Evolutionary conservation across 176 grass and related monocot species (phyloP), one percentile per base, ranked within the genome.

Genomic region (Themeda triandra): DNA sequence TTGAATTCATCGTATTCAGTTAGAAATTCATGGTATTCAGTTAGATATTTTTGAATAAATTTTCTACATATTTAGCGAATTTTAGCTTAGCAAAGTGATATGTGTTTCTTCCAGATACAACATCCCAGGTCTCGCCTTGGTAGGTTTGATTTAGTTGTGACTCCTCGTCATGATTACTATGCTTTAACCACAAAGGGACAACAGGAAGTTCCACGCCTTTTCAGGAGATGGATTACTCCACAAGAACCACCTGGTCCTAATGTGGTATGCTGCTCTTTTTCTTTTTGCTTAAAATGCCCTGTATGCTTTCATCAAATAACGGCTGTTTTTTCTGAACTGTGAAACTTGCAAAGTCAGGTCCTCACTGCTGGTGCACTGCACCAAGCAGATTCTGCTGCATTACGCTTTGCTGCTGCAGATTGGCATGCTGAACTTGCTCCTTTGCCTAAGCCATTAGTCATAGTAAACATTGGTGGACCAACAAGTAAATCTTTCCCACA

Each of bases 391-490:
- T 91, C 93, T 71, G 77, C 85, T 91, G 69, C 93, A 60, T 82
- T 95, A 76, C 89, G 81, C 46, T 60, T 87, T 83, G 96, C 96
- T 79, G 89, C 96, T 84, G 78, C 54, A 45, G 78, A 79, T 8
- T 95, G 93, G 93, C 93, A 94, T 76, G 88, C 88, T 88, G 91
- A 92, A 87, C 89, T 98, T 66, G 96, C 85, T 76, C 71, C 88
- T 80, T 87, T 93, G 53, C 89, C 89, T 83, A 98, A 94, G 85
- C 91, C 96, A 66, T 90, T 95, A 33, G 83, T 98, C 14, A 48
- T 92, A 83, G 90, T 95, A 73, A 98, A 95, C 46, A 89, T 98
- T 82, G 93, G 96, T 87, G 96, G 89, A 79, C 93, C 96, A 73
- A 92, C 91, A 87, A 93, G 96, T 98, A 90, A 79, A 87, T 88